Evolutionary conservation across 306 rosid genomes (phyloP).

Genomic region (Castanopsis chinensis): DNA sequence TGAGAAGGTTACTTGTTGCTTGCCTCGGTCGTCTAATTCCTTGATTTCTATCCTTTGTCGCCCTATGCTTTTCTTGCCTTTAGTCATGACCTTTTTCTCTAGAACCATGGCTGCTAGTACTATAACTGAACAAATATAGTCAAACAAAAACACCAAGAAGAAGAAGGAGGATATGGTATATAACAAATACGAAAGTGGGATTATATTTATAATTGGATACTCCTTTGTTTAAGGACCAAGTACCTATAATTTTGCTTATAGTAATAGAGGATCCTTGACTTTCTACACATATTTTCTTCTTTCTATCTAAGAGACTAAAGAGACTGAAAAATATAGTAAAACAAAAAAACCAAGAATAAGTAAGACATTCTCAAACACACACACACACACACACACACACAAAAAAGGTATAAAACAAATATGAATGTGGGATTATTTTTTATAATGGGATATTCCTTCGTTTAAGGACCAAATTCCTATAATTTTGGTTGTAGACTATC

Average conservation of each 20-base stretch:
- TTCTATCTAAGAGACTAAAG: too few relatives aligned
- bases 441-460: background rate
- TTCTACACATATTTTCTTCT: too few relatives aligned
- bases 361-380: background rate
- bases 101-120: background rate
- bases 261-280: too few relatives aligned
- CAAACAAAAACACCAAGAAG: background rate
- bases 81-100: background rate
- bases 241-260: background rate
- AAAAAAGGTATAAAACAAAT: background rate
- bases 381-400: too few relatives aligned
- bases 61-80: conserved; percentile 30
- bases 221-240: background rate
- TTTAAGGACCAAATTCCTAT: background rate
- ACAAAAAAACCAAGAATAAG: background rate
- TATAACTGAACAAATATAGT: background rate
- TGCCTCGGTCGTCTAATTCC: conserved; percentile 31
- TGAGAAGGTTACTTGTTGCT: conserved; percentile 57
- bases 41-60: conserved; percentile 55
- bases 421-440: background rate
- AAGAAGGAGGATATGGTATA: background rate
- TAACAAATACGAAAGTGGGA: background rate
- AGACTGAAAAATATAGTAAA: too few relatives aligned
- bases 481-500: background rate
- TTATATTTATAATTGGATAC: background rate